Conservation (phyloP, 371 early-diverging fungal species). For the Mucor indicus region DNA sequence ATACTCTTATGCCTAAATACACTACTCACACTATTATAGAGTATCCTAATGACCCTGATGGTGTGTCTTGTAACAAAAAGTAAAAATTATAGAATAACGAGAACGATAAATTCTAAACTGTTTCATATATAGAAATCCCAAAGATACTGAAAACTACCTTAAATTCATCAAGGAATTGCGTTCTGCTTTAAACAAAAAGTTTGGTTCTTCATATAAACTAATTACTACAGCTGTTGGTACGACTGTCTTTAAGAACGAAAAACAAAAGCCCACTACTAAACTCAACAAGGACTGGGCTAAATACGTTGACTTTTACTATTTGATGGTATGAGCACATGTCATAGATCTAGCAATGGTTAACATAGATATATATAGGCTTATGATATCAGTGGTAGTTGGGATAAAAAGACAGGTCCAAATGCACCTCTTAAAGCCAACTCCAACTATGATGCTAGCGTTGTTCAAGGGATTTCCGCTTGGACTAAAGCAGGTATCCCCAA, state of each 20-base stretch:
- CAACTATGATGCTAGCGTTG: slow-evolving; percentile 36
- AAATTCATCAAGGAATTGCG: slow-evolving; percentile 56
- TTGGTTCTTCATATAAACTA: slow-evolving; percentile 51
- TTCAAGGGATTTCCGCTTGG: slow-evolving; percentile 53
- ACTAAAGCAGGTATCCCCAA: slow-evolving; percentile 55
- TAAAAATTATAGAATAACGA: too few relatives aligned
- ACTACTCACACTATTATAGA: slow-evolving; percentile 26
- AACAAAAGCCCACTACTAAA: slow-evolving; percentile 30
- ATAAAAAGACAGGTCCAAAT: slow-evolving; percentile 55
- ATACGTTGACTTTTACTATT: slow-evolving; percentile 59
- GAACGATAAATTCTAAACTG: too few relatives aligned
- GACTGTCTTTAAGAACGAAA: slow-evolving; percentile 50
- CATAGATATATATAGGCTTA: too few relatives aligned
- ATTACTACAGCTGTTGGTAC: slow-evolving; percentile 70
- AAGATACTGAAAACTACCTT: slow-evolving; percentile 56
- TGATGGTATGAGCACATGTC: slow-evolving; percentile 51
- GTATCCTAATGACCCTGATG: slow-evolving; percentile 38
- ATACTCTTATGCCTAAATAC: too few relatives aligned
- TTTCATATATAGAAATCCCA: slow-evolving; percentile 20
- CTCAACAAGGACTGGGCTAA: slow-evolving; percentile 56
- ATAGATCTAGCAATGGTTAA: too few relatives aligned
- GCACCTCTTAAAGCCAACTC: slow-evolving; percentile 64
- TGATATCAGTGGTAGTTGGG: slow-evolving; percentile 52
- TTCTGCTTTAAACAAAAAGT: slow-evolving; percentile 46
- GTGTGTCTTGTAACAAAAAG: slow-evolving; percentile 34